Evolutionary conservation across 1,284 basidiomycete species (phyloP), one percentile per base, ranked within the genome.

Genomic region (Moesziomyces antarcticus): DNA sequence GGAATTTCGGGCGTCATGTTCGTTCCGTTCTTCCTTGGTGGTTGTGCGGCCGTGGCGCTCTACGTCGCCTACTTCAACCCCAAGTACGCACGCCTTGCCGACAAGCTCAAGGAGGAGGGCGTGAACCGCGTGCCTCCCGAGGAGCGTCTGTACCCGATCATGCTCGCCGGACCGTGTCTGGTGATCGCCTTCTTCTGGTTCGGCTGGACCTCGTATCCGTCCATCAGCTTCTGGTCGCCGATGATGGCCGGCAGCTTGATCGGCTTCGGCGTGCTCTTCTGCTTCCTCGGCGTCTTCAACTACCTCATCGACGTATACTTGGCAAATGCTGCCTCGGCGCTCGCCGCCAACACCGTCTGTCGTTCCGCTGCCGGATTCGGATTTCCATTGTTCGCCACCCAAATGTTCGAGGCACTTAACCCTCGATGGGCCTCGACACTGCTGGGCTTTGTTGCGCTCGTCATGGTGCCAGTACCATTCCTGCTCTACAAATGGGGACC

Each of bases 401-500:
- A 87, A 63, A 87, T 88, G 87, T 88, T 85, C 80, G 64, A 84
- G 7, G 84, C 75, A 18, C 82, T 93, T 5, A 91, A 90, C 1
- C 89, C 91, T 0, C 90, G 91, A 0, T 92, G 92, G 8, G 91
- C 91, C 0, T 90, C 90, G 0, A 90, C 89, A 13, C 85, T 93
- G n/a, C 84, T 93, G 7, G 92, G 89, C 0, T 91, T 91, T 6
- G 80, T 93, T 25, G 87, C 89, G 51, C 87, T 89, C 7, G 63
- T 90, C 20, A 88, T 91, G 87, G 87, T 88, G 0, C 92, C 92
- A 0, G 82, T 93, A 30, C 92, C 92, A 86, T 82, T 68, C 81
- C 8, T 78, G 82, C 24, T 84, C 85, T 85, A 82, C 74, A 85
- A 84, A 62, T 87, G 84, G 58, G 88, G 88, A 8, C 82, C 85